Base-by-base conservation (phyloP, 163 green algal genomes). In the Scenedesmus sp. region DNA sequence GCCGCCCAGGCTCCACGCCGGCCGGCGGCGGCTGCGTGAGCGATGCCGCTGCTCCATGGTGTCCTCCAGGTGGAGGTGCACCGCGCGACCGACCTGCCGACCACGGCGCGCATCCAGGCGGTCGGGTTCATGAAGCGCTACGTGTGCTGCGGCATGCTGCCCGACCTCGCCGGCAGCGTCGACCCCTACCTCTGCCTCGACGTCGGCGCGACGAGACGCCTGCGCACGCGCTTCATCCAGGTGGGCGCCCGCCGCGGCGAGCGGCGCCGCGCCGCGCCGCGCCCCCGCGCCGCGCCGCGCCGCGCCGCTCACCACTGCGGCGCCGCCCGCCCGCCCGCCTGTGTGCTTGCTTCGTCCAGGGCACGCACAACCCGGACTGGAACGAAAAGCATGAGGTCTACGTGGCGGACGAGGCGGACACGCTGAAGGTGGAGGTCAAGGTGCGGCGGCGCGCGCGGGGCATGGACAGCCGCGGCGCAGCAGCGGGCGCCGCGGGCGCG, bases 41-140 rank as follows among this genome's bases (percentile, higher is more conserved):
- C n/a, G n/a, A 77, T 77, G 69, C 34, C 60, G 63, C 63, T 81
- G 34, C 51, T 81, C 14, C 74, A 81, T 28, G 74, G 74, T 26
- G 14, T 66, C 6, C 45, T 81, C 2, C 33, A 81, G 47, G 74
- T 81, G 2, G n/a, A 26, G 9, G 29, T 81, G 3, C n/a, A 60
- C 34, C 26, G 66, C 28, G 74, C 33, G 3, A 36, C 42, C 1
- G 4, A 81, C 62, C 39, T 81, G 36, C 62, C 74, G 10, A 5
- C 26, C 26, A 50, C 74, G 3, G 63, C 29, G 4, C 11, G 33
- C 14, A 70, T 4, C 9, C 24, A 70, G 42, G 74, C 62, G 6
- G 24, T 15, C 47, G 63, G 60, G n/a, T 17, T 48, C 11, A 22
- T 81, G 2, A 81, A 81, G 51, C 33, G 63, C 17, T 17, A 39